Percentiles rank a stretch among this genome's conserved stretches.
Evolutionary conservation across 1,284 basidiomycete genomes (phyloP).

Genomic region (Vanrija sp.): DNA sequence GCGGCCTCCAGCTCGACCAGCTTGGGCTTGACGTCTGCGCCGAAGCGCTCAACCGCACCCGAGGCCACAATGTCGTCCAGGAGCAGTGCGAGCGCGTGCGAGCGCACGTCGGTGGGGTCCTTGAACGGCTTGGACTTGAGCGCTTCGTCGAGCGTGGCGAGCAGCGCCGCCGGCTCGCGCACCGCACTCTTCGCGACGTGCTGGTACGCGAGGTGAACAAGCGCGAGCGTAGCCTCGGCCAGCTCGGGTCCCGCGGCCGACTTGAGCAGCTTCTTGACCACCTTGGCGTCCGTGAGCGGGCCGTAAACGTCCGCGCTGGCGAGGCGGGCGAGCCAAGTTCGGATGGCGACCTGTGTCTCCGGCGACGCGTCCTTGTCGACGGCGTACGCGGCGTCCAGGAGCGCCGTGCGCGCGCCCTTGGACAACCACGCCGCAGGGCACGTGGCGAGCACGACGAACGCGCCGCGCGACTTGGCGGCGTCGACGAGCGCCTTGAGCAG

Average conservation of each 20-base stretch:
- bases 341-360: constrained; percentile 6
- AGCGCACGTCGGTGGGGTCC: constrained; percentile 3
- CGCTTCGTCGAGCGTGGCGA: not conserved
- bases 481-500: constrained; percentile 11
- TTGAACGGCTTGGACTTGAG: constrained; percentile 7
- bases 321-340: constrained; percentile 18
- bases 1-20: constrained; percentile 7
- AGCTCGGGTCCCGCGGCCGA: constrained; percentile 1
- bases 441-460: constrained; percentile 14
- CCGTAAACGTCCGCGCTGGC: constrained; percentile 14
- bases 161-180: not conserved
- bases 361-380: constrained; percentile 1
- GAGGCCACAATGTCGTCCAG: not conserved
- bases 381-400: constrained; percentile 17
- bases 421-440: constrained; percentile 14
- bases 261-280: constrained; percentile 11
- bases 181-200: not conserved
- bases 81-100: constrained; percentile 3
- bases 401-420: constrained; percentile 9
- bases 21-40: not conserved
- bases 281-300: constrained; percentile 7
- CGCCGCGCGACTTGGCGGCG: not conserved
- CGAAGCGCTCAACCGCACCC: not conserved
- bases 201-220: not conserved
- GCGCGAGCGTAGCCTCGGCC: constrained; percentile 2